These are phyloP conservation scores for Boletus subparvulus DNA, from an alignment of 768 basidiomycete species.

Conservation along the genomic window DNA sequence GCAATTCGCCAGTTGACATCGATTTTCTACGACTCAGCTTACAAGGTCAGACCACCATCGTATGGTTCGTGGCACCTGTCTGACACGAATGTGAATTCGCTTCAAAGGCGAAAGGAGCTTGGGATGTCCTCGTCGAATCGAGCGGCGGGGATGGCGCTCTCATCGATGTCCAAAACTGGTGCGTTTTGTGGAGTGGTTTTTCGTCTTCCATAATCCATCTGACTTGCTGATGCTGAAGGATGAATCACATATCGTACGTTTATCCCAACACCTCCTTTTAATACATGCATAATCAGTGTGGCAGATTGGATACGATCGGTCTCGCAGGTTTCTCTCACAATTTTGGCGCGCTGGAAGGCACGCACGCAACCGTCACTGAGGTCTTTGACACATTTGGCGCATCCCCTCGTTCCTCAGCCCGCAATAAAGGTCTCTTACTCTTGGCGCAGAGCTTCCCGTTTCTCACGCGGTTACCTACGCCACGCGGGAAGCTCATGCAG, in stretches of 20 bases:
- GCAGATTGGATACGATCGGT: conserved; percentile 56
- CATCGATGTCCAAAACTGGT: conserved; percentile 40
- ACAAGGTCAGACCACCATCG: conserved; percentile 3
- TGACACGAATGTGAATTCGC: background rate
- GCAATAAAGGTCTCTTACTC: conserved; percentile 36
- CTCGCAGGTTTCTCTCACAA: conserved; percentile 60
- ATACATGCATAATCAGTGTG: background rate
- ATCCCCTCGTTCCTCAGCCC: conserved; percentile 18
- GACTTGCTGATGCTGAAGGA: conserved; percentile 14
- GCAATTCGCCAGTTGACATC: conserved; percentile 37
- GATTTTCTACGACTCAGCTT: conserved; percentile 40
- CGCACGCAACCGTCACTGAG: conserved; percentile 40
- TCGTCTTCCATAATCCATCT: background rate
- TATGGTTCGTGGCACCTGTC: background rate
- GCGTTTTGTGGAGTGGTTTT: background rate
- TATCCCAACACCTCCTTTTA: too few relatives aligned
- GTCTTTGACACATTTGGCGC: conserved; percentile 39
- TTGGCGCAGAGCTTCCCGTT: conserved; percentile 38
- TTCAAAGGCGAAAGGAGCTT: conserved; percentile 29
- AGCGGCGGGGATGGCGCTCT: conserved; percentile 14
- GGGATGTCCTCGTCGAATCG: conserved; percentile 28
- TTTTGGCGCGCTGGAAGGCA: conserved; percentile 53
- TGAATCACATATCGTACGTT: conserved; percentile 37
- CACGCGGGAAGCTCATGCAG: conserved; percentile 30
- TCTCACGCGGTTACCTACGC: conserved; percentile 38